phyloP scores from a whole-genome alignment of 768 basidiomycete species.

The Tricholoma flavovirens region DNA sequence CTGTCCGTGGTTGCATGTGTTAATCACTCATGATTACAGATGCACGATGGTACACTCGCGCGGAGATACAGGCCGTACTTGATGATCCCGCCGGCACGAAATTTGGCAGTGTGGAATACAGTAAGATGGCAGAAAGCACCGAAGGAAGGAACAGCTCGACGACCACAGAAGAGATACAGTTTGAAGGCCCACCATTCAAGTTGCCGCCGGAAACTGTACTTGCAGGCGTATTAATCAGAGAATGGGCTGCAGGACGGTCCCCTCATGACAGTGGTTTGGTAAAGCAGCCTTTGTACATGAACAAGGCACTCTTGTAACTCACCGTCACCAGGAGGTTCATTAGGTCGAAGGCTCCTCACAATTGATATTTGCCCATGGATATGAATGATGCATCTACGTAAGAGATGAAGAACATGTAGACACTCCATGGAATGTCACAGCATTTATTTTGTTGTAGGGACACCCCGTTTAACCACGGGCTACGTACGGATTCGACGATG shows the following conservation, averaged over 20 bases:
- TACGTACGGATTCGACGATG: too few species aligned
- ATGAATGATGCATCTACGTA: background rate
- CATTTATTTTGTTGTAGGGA: background rate
- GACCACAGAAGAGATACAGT: conserved; percentile 16
- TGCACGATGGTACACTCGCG: conserved; percentile 82
- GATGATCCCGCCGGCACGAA: conserved; percentile 46
- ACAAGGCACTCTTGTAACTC: conserved; percentile 6
- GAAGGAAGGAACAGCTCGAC: conserved; percentile 26
- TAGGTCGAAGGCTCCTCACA: background rate
- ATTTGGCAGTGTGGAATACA: conserved; percentile 44
- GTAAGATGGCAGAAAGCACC: conserved; percentile 37
- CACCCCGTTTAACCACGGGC: background rate
- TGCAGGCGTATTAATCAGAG: conserved; percentile 77
- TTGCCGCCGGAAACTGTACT: conserved; percentile 76
- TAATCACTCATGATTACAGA: conserved; percentile 38
- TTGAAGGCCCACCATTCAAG: conserved; percentile 51
- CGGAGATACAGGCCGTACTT: conserved; percentile 62
- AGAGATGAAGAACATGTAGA: background rate
- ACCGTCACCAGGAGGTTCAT: background rate
- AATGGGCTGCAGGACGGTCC: conserved; percentile 65
- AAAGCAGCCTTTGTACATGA: conserved; percentile 2
- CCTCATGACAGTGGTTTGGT: conserved; percentile 8
- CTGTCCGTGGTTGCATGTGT: background rate
- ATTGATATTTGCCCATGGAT: background rate
- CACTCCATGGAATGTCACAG: background rate